Evolutionary conservation across 2,329 filamentous ascomycete species (phyloP).

Genomic region (Clarireedia paspali): DNA sequence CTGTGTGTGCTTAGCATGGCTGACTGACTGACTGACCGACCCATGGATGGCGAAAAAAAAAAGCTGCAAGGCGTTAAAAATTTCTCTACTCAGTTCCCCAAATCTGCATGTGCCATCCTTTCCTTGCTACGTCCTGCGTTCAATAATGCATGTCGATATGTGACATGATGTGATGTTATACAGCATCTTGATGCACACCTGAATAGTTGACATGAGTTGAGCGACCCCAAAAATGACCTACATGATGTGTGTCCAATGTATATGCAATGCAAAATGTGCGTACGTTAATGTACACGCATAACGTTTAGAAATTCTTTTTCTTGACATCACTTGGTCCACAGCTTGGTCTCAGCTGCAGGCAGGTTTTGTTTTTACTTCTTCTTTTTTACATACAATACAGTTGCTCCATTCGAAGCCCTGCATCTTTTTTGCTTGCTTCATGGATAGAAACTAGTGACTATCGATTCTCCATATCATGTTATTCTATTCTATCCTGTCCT

Average conservation of each 20-base stretch:
- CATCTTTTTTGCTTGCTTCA: background rate
- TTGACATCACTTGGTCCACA: background rate
- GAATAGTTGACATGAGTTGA: background rate
- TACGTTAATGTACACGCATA: background rate
- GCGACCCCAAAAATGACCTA: slow-evolving; percentile 7
- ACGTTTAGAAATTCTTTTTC: too few species aligned
- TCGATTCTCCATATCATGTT: too few species aligned
- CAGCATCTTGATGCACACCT: background rate
- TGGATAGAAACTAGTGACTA: background rate
- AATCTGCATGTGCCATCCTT: background rate
- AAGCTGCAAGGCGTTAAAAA: background rate
- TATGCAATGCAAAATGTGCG: background rate
- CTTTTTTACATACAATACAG: too few species aligned
- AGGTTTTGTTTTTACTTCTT: too few species aligned
- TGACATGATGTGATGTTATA: background rate
- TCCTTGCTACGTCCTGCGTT: background rate
- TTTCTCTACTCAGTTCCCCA: background rate
- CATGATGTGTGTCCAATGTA: background rate
- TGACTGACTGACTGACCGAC: too few species aligned
- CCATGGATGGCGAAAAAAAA: too few species aligned
- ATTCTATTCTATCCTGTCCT: background rate
- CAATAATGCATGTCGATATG: too few species aligned
- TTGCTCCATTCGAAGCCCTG: too few species aligned
- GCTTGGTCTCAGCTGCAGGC: background rate
- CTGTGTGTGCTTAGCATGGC: too few species aligned